phyloP scores from a whole-genome alignment of 768 basidiomycete species.

The Roridomyces roridus region DNA sequence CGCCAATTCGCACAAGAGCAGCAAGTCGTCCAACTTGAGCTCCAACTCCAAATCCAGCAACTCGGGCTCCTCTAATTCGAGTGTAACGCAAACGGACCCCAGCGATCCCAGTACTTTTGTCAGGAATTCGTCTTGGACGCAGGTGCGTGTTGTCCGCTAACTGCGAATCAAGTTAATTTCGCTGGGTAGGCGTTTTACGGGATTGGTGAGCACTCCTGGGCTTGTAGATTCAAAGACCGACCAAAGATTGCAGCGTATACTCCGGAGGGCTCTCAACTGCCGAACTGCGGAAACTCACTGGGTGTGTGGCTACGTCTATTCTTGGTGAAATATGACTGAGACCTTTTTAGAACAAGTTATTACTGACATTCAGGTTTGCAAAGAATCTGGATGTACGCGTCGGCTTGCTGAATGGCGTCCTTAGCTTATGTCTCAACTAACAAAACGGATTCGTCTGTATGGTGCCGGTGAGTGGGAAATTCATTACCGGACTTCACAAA shows the following conservation, averaged over 20 bases:
- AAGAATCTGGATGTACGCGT: constrained; percentile 1
- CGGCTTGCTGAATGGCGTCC: constrained; percentile 1
- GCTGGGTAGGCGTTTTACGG: constrained; percentile 82
- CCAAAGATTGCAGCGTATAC: constrained; percentile 71
- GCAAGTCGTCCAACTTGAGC: constrained; percentile 27
- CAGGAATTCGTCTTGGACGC: constrained; percentile 52
- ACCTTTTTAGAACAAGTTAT: constrained; percentile 56
- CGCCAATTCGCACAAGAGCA: constrained; percentile 54
- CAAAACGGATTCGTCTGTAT: constrained; percentile 81
- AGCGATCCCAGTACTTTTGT: constrained; percentile 79
- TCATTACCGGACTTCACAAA: not conserved
- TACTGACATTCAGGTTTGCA: constrained; percentile 69
- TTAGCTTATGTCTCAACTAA: constrained; percentile 85
- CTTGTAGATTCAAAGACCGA: too few species aligned
- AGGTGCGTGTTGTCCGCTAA: too few species aligned
- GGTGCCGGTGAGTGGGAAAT: constrained; percentile 51
- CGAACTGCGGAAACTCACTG: constrained; percentile 65
- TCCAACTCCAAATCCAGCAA: constrained; percentile 10
- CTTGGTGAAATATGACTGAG: not conserved
- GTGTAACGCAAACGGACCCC: constrained; percentile 46
- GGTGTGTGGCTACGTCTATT: constrained; percentile 37
- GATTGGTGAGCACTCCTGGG: too few species aligned
- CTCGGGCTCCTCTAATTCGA: constrained; percentile 23
- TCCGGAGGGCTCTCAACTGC: constrained; percentile 72
- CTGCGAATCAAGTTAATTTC: too few species aligned